Base-by-base conservation (phyloP, 345 rosid genomes). In the Anacardium occidentale region DNA sequence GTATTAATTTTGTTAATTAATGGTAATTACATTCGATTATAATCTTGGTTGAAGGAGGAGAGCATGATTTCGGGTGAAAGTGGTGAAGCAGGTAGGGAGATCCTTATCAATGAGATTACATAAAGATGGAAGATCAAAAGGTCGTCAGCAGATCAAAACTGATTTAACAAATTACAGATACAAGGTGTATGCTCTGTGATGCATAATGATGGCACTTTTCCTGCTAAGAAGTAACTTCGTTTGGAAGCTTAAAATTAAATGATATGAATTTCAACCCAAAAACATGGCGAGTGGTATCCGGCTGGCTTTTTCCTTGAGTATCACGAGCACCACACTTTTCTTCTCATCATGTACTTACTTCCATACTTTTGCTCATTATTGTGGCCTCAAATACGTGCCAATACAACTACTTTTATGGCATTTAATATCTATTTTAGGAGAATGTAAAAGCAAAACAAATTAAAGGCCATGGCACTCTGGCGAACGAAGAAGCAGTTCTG, bases 131-230 rank as follows among this genome's bases (percentile, higher is more conserved):
- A 37, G 10, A 62, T 51, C 67, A 71, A 9, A 37, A 20, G 34
- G 37, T 34, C 75, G 75, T 71, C 75, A 71, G 60, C 68, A 32
- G 37, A 71, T 71, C 61, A 51, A 71, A 71, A 71, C 75, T 9
- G 68, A 14, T 48, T 5, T 0, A 5, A 50, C 18, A 15, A 13
- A 18, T 7, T 6, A 13, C 18, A 50, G 15, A 50, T 34, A 68
- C 47, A 59, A 32, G 21, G 58, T 48, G 47, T 25, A 47, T 57
- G n/a, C 29, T 22, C 34, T 13, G 17, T 67, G 71, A 13, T 68
- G 61, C 53, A 53, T 13, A 32, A 52, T 34, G 62, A 11, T 51
- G 44, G 45, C 48, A 62, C 25, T 20, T 63, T 26, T 20, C 51
- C 7, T 44, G 68, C 53, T 21, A n/a, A 64, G 14, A 2, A 5